Evolutionary conservation across 2,329 filamentous ascomycete species (phyloP).

Genomic region (Immersiporthe knoxdaviesiana): DNA sequence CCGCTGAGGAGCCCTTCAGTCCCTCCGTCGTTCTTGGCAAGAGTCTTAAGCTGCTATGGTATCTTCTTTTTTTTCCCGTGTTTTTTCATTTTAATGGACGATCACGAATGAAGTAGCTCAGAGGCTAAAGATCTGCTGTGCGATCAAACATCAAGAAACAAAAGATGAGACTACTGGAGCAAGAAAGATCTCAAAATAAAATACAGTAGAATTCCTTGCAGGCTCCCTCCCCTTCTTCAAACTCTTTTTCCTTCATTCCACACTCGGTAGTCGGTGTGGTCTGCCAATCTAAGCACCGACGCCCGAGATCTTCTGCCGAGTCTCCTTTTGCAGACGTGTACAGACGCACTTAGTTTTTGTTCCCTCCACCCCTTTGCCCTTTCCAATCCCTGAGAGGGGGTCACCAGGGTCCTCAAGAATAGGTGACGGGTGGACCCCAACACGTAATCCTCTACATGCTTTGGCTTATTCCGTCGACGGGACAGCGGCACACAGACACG

Average conservation of each 20-base stretch:
- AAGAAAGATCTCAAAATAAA: neutral
- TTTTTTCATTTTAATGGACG: too few species aligned
- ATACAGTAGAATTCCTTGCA: neutral
- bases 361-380: neutral
- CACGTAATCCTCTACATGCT: slow-evolving; percentile 3
- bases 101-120: too few species aligned
- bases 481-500: neutral
- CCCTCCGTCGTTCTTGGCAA: neutral
- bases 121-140: neutral
- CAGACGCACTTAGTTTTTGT: too few species aligned
- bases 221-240: too few species aligned
- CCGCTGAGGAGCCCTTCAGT: neutral
- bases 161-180: neutral
- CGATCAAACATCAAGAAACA: neutral
- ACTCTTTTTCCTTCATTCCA: neutral
- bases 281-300: neutral
- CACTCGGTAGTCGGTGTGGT: slow-evolving; percentile 1
- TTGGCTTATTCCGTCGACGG: neutral
- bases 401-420: neutral
- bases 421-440: slow-evolving; percentile 5
- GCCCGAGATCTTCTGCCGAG: slow-evolving; percentile 3
- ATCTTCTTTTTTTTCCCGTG: too few species aligned
- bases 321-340: neutral
- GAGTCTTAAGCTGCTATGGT: neutral
- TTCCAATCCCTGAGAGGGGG: neutral